Evolutionary conservation across 1,284 basidiomycete species (phyloP).

Genomic region (Sanghuangporus weigelae): DNA sequence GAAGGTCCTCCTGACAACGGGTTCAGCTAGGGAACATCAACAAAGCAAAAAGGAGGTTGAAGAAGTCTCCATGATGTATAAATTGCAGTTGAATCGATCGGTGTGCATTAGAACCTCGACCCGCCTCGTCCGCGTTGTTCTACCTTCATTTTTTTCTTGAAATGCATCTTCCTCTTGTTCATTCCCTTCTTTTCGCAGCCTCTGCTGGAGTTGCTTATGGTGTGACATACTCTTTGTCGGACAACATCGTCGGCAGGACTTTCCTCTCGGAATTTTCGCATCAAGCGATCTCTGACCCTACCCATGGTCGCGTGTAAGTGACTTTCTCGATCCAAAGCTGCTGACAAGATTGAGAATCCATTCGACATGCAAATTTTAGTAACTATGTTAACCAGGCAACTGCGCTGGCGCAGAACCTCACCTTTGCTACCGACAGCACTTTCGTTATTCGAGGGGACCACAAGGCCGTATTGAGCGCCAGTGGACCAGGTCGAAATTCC

Average conservation of each 20-base stretch:
- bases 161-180: background rate
- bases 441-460: constrained; percentile 40
- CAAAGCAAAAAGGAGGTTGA: background rate
- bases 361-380: constrained; percentile 25
- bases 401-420: constrained; percentile 41
- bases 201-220: constrained; percentile 3
- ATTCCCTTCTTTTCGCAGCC: background rate
- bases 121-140: background rate
- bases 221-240: constrained; percentile 31
- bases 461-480: constrained; percentile 26
- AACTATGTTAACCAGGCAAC: constrained; percentile 48
- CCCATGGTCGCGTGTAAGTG: constrained; percentile 25
- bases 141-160: background rate
- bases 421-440: constrained; percentile 38
- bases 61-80: background rate
- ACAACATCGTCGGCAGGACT: constrained; percentile 35
- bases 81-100: background rate
- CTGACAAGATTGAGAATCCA: background rate
- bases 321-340: background rate
- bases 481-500: constrained; percentile 32
- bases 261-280: constrained; percentile 41
- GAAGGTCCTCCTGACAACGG: background rate
- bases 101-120: background rate
- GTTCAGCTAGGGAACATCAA: background rate
- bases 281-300: constrained; percentile 42